These are phyloP conservation scores for Myriangium duriaei DNA, from an alignment of 2,329 filamentous ascomycete species.

Conservation along the genomic window DNA sequence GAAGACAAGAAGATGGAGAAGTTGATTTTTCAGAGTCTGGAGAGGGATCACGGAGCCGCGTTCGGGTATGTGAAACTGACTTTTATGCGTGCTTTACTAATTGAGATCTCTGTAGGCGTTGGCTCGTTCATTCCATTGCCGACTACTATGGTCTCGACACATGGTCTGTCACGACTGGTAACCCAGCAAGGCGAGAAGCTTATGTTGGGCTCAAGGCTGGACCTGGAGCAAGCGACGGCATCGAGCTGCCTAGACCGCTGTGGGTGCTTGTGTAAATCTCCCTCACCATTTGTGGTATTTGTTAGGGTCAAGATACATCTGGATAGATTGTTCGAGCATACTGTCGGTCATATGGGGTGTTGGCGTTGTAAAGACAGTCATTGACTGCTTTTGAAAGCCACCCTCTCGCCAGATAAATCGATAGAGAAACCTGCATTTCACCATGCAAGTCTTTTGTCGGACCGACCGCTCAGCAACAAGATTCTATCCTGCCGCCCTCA, in stretches of 20 bases:
- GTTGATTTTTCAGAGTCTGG: slow-evolving; percentile 69
- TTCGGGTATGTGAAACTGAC: slow-evolving; percentile 55
- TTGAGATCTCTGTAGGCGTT: slow-evolving; percentile 48
- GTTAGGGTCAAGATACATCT: background rate
- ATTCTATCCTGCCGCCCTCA: slow-evolving; percentile 1
- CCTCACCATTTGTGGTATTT: background rate
- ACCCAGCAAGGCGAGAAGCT: slow-evolving; percentile 62
- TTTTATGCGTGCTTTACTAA: slow-evolving; percentile 7
- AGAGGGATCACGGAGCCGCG: slow-evolving; percentile 60
- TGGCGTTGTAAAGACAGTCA: slow-evolving; percentile 9
- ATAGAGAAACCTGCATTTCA: slow-evolving; percentile 8
- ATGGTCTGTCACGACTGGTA: slow-evolving; percentile 61
- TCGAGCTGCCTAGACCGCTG: slow-evolving; percentile 47
- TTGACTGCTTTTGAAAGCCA: slow-evolving; percentile 10
- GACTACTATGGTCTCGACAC: slow-evolving; percentile 84
- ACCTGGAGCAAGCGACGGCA: slow-evolving; percentile 21
- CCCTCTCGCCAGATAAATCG: slow-evolving; percentile 1
- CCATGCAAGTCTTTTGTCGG: slow-evolving; percentile 8
- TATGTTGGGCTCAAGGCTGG: slow-evolving; percentile 61
- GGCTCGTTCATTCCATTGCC: slow-evolving; percentile 85
- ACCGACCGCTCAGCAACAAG: slow-evolving; percentile 3
- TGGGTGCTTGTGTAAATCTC: slow-evolving; percentile 42
- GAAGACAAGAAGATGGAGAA: slow-evolving; percentile 47
- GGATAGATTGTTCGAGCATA: background rate
- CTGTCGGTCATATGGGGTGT: background rate